phyloP scores from a whole-genome alignment of 2,329 filamentous ascomycete genomes.

The Penicillium corylophilum region DNA sequence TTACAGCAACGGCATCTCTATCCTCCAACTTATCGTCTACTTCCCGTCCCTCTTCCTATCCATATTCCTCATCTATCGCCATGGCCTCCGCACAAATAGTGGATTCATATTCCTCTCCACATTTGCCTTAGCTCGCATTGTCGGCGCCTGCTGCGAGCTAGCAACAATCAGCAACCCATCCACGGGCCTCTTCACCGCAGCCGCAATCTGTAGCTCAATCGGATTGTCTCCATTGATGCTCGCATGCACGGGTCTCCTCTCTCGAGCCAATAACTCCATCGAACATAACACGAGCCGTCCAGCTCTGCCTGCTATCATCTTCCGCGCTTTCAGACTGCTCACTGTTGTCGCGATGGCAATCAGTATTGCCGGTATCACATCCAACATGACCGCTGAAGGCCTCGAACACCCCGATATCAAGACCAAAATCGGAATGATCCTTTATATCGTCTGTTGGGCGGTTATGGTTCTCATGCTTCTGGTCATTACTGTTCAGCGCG shows the following conservation, averaged over 20 bases:
- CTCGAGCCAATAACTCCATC: conserved; percentile 31
- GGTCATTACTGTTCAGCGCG: conserved; percentile 31
- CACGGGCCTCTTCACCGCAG: conserved; percentile 40
- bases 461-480: conserved; percentile 37
- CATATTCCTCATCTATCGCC: conserved; percentile 32
- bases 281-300: conserved; percentile 12
- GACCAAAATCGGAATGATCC: conserved; percentile 44
- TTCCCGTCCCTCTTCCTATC: conserved; percentile 34
- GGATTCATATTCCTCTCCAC: conserved; percentile 57
- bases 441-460: conserved; percentile 46
- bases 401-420: conserved; percentile 33
- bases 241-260: conserved; percentile 47
- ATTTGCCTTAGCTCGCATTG: conserved; percentile 53
- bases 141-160: conserved; percentile 53
- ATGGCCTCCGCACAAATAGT: conserved; percentile 43
- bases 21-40: conserved; percentile 39
- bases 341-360: conserved; percentile 37
- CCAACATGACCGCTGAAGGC: conserved; percentile 32
- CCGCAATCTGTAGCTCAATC: conserved; percentile 47
- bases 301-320: conserved; percentile 24
- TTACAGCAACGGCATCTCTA: conserved; percentile 34
- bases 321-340: conserved; percentile 32
- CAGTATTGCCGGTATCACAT: conserved; percentile 46
- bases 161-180: conserved; percentile 48
- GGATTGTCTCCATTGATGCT: conserved; percentile 53